Conservation (phyloP, 2,329 filamentous ascomycete genomes). For the Pseudogymnoascus sp. region DNA sequence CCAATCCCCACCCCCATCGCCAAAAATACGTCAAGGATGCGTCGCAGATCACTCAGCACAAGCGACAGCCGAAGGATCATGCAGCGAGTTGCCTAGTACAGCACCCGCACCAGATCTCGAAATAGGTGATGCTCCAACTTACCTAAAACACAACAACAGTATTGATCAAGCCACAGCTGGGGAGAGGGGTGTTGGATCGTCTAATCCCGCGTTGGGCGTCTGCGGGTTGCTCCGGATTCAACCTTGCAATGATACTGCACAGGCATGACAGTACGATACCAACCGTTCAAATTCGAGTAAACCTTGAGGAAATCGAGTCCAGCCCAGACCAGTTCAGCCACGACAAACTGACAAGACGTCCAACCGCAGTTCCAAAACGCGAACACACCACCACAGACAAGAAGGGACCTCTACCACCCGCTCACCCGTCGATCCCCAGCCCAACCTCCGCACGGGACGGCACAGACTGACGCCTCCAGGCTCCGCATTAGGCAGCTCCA, state of each 20-base stretch:
- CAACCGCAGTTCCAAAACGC: neutral
- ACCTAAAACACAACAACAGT: neutral
- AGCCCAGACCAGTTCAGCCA: neutral
- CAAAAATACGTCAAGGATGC: neutral
- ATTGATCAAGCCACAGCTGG: neutral
- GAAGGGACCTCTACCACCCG: too few relatives aligned
- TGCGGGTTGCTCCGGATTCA: neutral
- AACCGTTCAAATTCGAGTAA: neutral
- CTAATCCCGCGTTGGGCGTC: neutral
- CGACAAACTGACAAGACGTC: neutral
- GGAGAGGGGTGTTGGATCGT: neutral
- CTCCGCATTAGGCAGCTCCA: neutral
- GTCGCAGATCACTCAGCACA: neutral
- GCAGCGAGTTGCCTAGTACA: neutral
- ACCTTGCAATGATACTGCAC: neutral
- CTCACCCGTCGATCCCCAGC: neutral
- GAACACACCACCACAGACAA: neutral
- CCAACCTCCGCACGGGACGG: neutral
- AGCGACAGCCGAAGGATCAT: neutral
- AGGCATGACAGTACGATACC: neutral
- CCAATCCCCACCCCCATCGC: neutral
- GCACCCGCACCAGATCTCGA: neutral
- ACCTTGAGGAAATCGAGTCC: neutral
- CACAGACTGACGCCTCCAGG: neutral
- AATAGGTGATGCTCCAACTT: neutral